Evolutionary conservation across 2,329 filamentous ascomycete species (phyloP).

Genomic region (Sarocladium strictum): DNA sequence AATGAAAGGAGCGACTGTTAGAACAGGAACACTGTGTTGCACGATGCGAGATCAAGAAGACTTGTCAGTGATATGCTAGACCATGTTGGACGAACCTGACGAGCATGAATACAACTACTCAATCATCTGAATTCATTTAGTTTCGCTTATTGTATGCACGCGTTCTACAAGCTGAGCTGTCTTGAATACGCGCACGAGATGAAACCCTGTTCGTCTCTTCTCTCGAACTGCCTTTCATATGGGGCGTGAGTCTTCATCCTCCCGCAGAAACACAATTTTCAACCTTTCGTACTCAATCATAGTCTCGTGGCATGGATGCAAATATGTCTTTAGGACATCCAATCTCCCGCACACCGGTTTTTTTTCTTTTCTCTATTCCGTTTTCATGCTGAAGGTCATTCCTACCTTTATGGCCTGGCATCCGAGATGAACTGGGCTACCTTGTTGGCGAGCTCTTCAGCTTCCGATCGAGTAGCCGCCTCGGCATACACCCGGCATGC

Average conservation of each 20-base stretch:
- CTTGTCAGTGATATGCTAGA: conserved; percentile 1
- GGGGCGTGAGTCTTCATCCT: no score
- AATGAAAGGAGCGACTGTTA: not conserved
- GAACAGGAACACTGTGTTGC: not conserved
- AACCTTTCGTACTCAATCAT: conserved; percentile 3
- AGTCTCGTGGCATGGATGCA: not conserved
- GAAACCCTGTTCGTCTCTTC: not conserved
- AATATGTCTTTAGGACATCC: not conserved
- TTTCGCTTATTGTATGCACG: no score
- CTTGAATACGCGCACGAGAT: no score
- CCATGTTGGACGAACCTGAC: conserved; percentile 8
- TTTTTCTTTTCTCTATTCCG: conserved; percentile 5
- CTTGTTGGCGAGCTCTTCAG: conserved; percentile 82
- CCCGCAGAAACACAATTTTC: not conserved
- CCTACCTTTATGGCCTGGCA: not conserved
- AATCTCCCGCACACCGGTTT: not conserved
- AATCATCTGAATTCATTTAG: not conserved
- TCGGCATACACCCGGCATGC: conserved; percentile 95
- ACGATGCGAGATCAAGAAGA: not conserved
- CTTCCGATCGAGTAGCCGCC: conserved; percentile 81
- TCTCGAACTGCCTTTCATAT: not conserved
- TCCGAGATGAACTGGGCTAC: conserved; percentile 63
- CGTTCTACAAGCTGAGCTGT: no score
- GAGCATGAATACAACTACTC: conserved; percentile 1
- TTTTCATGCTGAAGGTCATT: not conserved